phyloP scores from a whole-genome alignment of 2,329 filamentous ascomycete species.

The Bipolaris oryzae region DNA sequence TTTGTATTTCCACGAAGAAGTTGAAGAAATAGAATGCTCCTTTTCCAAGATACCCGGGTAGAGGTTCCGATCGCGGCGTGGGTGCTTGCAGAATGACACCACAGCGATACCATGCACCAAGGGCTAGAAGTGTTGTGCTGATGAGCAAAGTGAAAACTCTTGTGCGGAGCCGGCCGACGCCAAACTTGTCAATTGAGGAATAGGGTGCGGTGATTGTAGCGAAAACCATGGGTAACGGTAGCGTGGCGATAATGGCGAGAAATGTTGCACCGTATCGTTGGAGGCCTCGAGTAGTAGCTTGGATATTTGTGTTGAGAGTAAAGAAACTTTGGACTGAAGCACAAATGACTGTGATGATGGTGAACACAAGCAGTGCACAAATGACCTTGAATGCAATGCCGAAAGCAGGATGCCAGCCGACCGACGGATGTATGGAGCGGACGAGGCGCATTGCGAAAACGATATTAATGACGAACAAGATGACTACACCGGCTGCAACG shows the following conservation, averaged over 20 bases:
- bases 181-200: constrained; percentile 62
- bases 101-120: constrained; percentile 73
- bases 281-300: constrained; percentile 63
- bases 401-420: constrained; percentile 70
- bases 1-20: constrained; percentile 73
- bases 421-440: constrained; percentile 70
- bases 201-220: constrained; percentile 57
- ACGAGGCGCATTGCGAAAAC: constrained; percentile 77
- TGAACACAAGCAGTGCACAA: constrained; percentile 63
- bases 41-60: constrained; percentile 74
- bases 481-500: constrained; percentile 72
- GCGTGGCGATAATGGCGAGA: constrained; percentile 68
- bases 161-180: constrained; percentile 67
- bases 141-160: constrained; percentile 71
- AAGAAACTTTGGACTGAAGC: constrained; percentile 70
- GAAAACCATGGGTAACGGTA: constrained; percentile 66
- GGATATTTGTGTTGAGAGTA: constrained; percentile 62
- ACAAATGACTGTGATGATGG: constrained; percentile 70
- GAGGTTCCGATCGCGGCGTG: constrained; percentile 54
- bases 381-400: constrained; percentile 62
- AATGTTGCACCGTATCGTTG: constrained; percentile 67
- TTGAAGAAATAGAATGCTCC: constrained; percentile 81
- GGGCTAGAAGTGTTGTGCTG: constrained; percentile 64
- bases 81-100: constrained; percentile 62
- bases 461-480: constrained; percentile 80